Evolutionary conservation across 371 early-diverging fungal genomes (phyloP).

Genomic region (Enteropsectra breve): DNA sequence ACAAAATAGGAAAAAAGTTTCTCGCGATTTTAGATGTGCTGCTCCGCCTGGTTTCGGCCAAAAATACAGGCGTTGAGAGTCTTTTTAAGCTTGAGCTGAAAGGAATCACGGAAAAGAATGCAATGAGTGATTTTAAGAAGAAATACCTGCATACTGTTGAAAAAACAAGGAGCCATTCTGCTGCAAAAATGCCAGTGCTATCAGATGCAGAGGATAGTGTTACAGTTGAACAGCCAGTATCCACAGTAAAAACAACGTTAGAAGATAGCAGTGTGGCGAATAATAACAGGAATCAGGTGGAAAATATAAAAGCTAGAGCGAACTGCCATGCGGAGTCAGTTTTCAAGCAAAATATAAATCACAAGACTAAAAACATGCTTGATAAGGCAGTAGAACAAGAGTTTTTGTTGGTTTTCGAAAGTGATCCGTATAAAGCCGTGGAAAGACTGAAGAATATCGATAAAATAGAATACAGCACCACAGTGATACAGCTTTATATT

Average conservation of each 20-base stretch:
- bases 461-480: slow-evolving; percentile 8
- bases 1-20: slow-evolving; percentile 14
- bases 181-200: no score
- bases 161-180: no score
- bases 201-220: no score
- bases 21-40: neutral
- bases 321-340: neutral
- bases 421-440: slow-evolving; percentile 9
- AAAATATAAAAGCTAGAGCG: no score
- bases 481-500: slow-evolving; percentile 21
- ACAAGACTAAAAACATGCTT: neutral
- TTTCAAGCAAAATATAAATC: neutral
- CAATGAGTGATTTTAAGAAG: slow-evolving; percentile 11
- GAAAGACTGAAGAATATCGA: slow-evolving; percentile 19
- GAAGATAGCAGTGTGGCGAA: no score
- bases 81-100: neutral
- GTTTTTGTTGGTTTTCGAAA: slow-evolving; percentile 24
- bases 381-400: slow-evolving; percentile 21
- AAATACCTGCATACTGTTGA: neutral
- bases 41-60: neutral
- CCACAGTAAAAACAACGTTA: no score
- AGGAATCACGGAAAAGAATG: slow-evolving; percentile 21
- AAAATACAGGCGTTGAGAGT: neutral
- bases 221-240: no score
- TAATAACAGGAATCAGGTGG: no score